phyloP scores from a whole-genome alignment of 441 rosid genomes.

The Melastoma candidum region DNA sequence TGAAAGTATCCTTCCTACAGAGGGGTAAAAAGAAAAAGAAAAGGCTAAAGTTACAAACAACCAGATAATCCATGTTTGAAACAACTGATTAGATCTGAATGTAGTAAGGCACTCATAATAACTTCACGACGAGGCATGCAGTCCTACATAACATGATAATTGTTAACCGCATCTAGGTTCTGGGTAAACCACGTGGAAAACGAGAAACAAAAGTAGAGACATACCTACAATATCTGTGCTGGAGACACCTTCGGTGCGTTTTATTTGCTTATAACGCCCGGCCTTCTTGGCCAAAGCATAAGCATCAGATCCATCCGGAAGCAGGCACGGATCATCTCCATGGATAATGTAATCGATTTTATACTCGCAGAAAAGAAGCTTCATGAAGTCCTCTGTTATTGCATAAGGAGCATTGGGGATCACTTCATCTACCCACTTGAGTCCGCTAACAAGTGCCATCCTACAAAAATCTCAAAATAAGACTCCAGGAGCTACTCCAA shows the following conservation, averaged over 20 bases:
- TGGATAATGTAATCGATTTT: conserved; percentile 88
- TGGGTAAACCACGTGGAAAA: no score
- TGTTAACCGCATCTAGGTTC: no score
- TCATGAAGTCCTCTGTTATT: conserved; percentile 88
- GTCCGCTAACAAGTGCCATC: conserved; percentile 80
- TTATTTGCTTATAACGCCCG: conserved; percentile 94
- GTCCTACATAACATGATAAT: no score
- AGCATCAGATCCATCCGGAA: conserved; percentile 97
- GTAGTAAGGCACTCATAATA: no score
- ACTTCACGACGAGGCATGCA: no score
- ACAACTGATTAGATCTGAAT: no score
- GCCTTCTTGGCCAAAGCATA: conserved; percentile 85
- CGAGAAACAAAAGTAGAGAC: no score
- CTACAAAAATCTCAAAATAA: conserved; percentile 32
- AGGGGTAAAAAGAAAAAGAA: background rate
- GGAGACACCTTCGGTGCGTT: conserved; percentile 98
- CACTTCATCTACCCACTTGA: conserved; percentile 98
- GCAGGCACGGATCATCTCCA: conserved; percentile 95
- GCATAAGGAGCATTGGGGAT: conserved; percentile 88
- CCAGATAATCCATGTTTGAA: no score
- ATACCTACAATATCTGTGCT: conserved; percentile 99
- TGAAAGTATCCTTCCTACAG: conserved; percentile 74
- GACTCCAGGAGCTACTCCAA: conserved; percentile 8
- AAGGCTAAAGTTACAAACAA: no score
- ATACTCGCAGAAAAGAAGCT: conserved; percentile 67